Percentiles rank a stretch among this genome's conserved stretches.
phyloP scores from a whole-genome alignment of 169 alveolate species.

The Cryptosporidium meleagridis region DNA sequence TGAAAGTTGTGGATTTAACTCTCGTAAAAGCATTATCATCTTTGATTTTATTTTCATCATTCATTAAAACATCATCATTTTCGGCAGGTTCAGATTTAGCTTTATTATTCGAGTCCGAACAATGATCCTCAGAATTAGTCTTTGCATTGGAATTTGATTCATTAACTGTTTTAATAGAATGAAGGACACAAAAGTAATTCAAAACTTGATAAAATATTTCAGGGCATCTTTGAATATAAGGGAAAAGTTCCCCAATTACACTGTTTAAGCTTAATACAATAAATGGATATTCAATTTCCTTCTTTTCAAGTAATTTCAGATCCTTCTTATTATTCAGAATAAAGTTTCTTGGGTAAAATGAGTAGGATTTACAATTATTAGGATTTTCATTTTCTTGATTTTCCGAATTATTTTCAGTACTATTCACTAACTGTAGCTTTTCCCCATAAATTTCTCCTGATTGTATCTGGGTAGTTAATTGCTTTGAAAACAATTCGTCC shows the following conservation, averaged over 20 bases:
- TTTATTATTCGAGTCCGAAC: background rate
- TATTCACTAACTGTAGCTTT: background rate
- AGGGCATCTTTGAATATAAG: conserved; percentile 61
- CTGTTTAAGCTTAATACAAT: conserved; percentile 58
- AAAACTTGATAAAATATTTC: conserved; percentile 31
- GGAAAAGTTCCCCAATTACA: conserved; percentile 63
- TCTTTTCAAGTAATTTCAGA: background rate
- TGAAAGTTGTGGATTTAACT: background rate
- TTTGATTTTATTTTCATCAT: background rate
- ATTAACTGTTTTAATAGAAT: background rate
- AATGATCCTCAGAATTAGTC: background rate
- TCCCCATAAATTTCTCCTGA: conserved; percentile 51
- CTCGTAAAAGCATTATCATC: background rate
- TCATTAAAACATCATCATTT: conserved; percentile 25
- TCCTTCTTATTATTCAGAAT: conserved; percentile 1
- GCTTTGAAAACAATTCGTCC: conserved; percentile 50
- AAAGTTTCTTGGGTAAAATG: conserved; percentile 42
- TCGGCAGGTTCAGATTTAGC: background rate
- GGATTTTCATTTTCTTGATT: background rate
- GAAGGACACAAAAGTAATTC: conserved; percentile 48
- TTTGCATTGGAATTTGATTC: background rate
- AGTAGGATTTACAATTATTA: background rate
- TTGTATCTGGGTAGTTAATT: conserved; percentile 20
- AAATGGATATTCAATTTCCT: conserved; percentile 51
- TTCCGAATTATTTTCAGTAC: background rate